Evolutionary conservation across 2,329 filamentous ascomycete genomes (phyloP), one percentile per base, ranked within the genome.

Genomic region (Penicillium sclerotigenum): DNA sequence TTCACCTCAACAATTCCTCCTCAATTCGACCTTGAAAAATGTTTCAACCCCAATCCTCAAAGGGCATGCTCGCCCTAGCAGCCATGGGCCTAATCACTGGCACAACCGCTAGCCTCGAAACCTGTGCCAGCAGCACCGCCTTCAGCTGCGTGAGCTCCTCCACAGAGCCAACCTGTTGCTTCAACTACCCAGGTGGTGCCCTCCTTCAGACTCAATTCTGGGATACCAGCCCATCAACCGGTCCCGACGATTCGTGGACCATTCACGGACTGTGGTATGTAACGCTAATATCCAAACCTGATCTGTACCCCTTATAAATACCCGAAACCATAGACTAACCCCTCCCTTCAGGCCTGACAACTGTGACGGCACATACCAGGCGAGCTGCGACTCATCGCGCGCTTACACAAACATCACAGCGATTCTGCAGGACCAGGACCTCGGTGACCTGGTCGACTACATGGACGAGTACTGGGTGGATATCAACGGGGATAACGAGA

Each of bases 391-490:
- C 64, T 68, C 74, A 9, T 71, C 69, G 8, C 80, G 83, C 54
- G 76, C 74, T 48, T 85, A 85, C 72, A 78, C 71, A 57, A 83
- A 86, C 71, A 85, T 86, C 68, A 77, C 77, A 0, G 70, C 74
- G 2, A 85, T 86, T 58, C 71, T 87, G 40, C 62, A 79, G 50
- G 70, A 74, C 1, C 80, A 80, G 54, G 80, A 78, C 57, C 75
- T 76, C 54, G 73, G 71, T 24, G 77, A 81, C 26, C 75, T 83
- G 10, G 74, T 87, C 5, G 65, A 69, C 42, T 83, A 82, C 68
- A 86, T 87, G 84, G 71, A 79, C 36, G 80, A 75, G 1, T 86
- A 85, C 73, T 86, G 83, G 84, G 80, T 82, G 62, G 79, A 81
- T 65, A 78, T 83, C 68, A 60, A 78, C 37, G 82, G 81, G 40